phyloP scores from a whole-genome alignment of 305 asterid species.

The Fraxinus velutina region DNA sequence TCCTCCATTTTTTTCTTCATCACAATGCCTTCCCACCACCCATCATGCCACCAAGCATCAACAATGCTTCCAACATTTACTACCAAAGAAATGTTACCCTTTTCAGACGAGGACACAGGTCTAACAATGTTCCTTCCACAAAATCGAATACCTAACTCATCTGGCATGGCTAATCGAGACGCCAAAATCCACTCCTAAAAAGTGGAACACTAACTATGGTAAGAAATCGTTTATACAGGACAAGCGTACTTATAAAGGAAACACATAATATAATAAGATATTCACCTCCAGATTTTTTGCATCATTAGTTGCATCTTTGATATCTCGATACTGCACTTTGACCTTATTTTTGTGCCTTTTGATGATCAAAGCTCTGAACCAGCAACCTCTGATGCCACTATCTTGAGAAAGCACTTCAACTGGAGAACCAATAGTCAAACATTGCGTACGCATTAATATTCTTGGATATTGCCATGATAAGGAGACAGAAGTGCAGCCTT shows the following conservation, averaged over 20 bases:
- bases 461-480: constrained; percentile 15
- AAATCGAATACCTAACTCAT: constrained; percentile 43
- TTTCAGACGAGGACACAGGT: constrained; percentile 32
- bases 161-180: constrained; percentile 48
- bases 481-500: constrained; percentile 19
- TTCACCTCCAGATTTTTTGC: constrained; percentile 64
- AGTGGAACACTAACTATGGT: background rate
- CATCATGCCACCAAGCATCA: constrained; percentile 84
- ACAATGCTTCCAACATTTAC: constrained; percentile 51
- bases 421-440: constrained; percentile 55
- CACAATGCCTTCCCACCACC: constrained; percentile 95
- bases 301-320: constrained; percentile 72
- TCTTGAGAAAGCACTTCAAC: constrained; percentile 53
- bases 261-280: background rate
- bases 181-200: constrained; percentile 79
- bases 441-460: constrained; percentile 10
- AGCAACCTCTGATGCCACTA: constrained; percentile 87
- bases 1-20: constrained; percentile 45
- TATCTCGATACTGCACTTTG: constrained; percentile 65
- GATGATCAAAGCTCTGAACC: constrained; percentile 69
- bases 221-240: background rate
- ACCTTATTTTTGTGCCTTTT: constrained; percentile 67
- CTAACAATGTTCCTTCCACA: constrained; percentile 58
- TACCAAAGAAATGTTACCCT: constrained; percentile 23
- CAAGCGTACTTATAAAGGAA: background rate